These are phyloP conservation scores for Trebouxiophyceae sp. DNA, from an alignment of 163 green algal species.

Conservation along the genomic window DNA sequence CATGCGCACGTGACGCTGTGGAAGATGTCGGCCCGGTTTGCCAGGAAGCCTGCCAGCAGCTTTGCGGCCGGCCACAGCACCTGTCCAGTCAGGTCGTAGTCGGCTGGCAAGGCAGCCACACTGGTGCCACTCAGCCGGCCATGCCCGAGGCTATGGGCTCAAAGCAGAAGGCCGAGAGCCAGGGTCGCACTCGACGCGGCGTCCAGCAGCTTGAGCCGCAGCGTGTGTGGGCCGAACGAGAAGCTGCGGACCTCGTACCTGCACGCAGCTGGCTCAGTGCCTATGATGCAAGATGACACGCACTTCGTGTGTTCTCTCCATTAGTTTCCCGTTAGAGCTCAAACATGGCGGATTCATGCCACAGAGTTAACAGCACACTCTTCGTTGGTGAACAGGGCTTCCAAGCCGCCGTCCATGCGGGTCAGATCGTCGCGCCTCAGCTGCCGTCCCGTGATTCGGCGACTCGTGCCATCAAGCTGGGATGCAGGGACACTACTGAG, in stretches of 20 bases:
- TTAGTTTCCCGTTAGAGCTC: no score
- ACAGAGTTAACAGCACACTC: no score
- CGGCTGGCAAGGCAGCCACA: conserved; percentile 5
- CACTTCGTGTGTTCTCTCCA: no score
- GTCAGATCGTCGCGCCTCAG: no score
- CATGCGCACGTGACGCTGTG: not conserved
- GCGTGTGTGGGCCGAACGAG: not conserved
- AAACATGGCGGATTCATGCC: no score
- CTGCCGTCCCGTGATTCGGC: no score
- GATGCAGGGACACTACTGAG: no score
- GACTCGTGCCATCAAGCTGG: no score
- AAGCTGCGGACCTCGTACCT: conserved; percentile 7
- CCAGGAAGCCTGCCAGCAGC: conserved; percentile 17
- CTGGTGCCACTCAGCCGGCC: not conserved
- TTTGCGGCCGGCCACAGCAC: conserved; percentile 21
- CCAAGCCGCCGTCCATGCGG: not conserved
- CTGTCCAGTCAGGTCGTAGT: conserved; percentile 26
- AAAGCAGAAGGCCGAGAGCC: no score
- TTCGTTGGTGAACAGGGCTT: conserved; percentile 1
- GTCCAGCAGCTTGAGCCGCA: not conserved
- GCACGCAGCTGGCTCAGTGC: no score
- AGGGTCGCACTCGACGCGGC: conserved; percentile 2
- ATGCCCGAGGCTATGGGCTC: no score
- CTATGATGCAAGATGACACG: no score
- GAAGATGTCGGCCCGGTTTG: conserved; percentile 1